Evolutionary conservation across 2,329 filamentous ascomycete genomes (phyloP), one percentile per base, ranked within the genome.

Genomic region (Cladosporium halotolerans): DNA sequence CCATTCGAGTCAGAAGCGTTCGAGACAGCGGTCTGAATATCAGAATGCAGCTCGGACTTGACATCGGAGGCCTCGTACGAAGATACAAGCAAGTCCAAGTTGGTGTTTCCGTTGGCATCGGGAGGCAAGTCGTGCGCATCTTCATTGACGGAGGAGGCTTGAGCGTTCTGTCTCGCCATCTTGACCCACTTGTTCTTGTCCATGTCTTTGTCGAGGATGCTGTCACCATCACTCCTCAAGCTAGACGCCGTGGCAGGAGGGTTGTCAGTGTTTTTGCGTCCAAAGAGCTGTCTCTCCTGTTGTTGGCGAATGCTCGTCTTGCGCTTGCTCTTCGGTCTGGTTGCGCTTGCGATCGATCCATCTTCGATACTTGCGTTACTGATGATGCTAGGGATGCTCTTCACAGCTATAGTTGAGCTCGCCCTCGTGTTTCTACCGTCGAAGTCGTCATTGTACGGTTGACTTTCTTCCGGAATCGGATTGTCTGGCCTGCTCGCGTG

Each of bases 251-350:
- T 68, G 51, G 64, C 46, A 3, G 68, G 65, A 57, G 61, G 38
- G 10, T 69, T 62, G 6, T 79, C 75, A 47, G 79, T 80, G 72
- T 83, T 87, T 69, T 88, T 89, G 31, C 92, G 82, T 0, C 91
- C 96, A 66, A 87, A 99, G 1, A 99, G 80, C 66, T 95, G 88
- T 47, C 88, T 82, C 63, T 97, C 93, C 68, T 99, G 93, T 59
- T 86, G 88, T 62, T 87, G 78, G 61, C 85, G 88, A 55, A 99
- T 79, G 0, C 92, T 97, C 53, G 91, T 82, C 52, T 84, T 84
- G 23, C 90, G 84, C 64, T 84, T 87, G 58, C 73, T 76, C 66
- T 80, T 85, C 0, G 86, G 87, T 48, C 88, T 79, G 5, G 81
- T 74, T 23, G 80, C 76, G 41, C 55, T 49, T 4, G 62, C 62